phyloP scores from a whole-genome alignment of 1,284 basidiomycete genomes.

The Trichosporon asahii region DNA sequence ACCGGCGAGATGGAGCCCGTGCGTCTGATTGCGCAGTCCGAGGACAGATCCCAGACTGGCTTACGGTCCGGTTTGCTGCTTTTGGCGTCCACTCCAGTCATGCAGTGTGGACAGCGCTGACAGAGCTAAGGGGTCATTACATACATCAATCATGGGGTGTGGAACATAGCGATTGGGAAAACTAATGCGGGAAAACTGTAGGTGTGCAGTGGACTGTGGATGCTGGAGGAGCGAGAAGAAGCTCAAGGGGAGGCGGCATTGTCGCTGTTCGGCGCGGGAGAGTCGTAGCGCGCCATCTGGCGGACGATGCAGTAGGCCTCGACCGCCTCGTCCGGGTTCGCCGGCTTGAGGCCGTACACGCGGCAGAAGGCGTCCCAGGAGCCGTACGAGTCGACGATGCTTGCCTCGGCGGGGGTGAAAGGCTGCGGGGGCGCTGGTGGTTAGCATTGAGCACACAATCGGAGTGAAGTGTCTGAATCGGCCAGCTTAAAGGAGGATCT shows the following conservation, averaged over 20 bases:
- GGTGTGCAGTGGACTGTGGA: no score
- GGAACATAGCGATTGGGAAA: not conserved
- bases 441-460: not conserved
- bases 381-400: conserved; percentile 1
- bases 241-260: not conserved
- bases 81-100: no score
- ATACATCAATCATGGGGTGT: not conserved
- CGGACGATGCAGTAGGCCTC: not conserved
- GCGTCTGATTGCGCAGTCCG: not conserved
- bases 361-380: not conserved
- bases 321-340: not conserved
- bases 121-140: not conserved
- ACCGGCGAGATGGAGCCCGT: not conserved
- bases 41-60: no score
- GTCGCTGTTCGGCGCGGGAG: not conserved
- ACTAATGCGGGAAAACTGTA: no score
- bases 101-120: no score
- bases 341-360: not conserved
- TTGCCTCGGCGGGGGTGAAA: not conserved
- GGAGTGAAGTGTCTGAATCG: not conserved
- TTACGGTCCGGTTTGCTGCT: not conserved
- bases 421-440: not conserved
- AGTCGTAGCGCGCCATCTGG: conserved; percentile 6
- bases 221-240: no score
- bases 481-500: no score